Evolutionary conservation across 306 rosid species (phyloP), one percentile per base, ranked within the genome.

Genomic region (Prunus kanzakura): DNA sequence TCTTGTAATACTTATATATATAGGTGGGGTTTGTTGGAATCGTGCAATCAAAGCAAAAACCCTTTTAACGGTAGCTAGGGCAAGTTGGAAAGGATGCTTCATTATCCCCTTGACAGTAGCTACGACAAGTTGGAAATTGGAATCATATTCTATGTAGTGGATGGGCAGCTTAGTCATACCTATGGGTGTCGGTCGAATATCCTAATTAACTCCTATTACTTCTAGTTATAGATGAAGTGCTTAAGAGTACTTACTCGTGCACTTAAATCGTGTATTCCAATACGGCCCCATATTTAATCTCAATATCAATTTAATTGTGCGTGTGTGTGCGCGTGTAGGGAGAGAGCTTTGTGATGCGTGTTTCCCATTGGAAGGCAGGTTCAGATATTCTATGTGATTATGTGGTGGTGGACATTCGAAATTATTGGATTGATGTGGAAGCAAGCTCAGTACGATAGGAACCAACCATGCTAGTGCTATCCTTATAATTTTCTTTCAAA

Each of bases 31-130:
- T 80, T 45, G 85, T 32, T 29, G 66, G 85, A 80, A 71, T 75
- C 86, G 62, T 87, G 35, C 20, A 75, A 43, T 43, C 52, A 43
- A 82, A 80, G 86, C 58, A 27, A 86, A 69, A 51, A 47, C 27
- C 11, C 15, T 13, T 46, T 46, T n/a, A 19, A 32, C 20, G 50
- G 4, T 12, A 27, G 30, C n/a, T 11, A 65, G 38, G 38, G 38
- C 38, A 35, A 35, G 38, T 35, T 35, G 38, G 35, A 19, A 4
- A 30, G 27, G 64, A 41, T 11, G 52, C 51, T 47, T 46, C 60
- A 56, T 19, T 30, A 45, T 35, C 35, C 23, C 49, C 63, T 62
- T 41, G 25, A 64, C 50, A n/a, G 32, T 50, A 63, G 46, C 14
- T 47, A 7, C 52, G 16, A 12, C 52, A 47, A 47, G 52, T 13